Conservation (phyloP, 768 basidiomycete species). For the Suillus fuscotomentosus region DNA sequence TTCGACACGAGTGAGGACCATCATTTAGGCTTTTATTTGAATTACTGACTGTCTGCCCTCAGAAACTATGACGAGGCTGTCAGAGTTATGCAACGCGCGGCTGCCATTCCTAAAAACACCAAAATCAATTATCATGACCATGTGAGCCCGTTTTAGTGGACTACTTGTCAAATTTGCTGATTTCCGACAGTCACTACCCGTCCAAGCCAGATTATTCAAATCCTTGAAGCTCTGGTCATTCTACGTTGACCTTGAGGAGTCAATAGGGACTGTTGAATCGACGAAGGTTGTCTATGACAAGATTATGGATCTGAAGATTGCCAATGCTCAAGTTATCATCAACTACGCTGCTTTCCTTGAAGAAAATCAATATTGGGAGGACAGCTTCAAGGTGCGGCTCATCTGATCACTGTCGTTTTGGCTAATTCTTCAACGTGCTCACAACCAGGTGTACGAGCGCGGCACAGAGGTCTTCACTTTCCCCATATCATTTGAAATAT, state of each 20-base stretch:
- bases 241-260: constrained; percentile 97
- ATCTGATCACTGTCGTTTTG: neutral
- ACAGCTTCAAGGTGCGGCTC: constrained; percentile 84
- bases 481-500: constrained; percentile 97
- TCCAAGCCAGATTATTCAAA: constrained; percentile 92
- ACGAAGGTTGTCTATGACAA: constrained; percentile 94
- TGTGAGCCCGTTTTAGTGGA: constrained; percentile 41
- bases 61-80: constrained; percentile 97
- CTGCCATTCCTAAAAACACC: constrained; percentile 84
- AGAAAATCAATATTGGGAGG: constrained; percentile 97
- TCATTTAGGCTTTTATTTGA: neutral
- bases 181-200: constrained; percentile 63
- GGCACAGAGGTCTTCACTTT: constrained; percentile 97
- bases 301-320: constrained; percentile 93
- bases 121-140: constrained; percentile 96
- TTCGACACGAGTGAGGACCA: constrained; percentile 82
- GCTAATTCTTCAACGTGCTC: constrained; percentile 9
- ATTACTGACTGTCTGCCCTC: constrained; percentile 13
- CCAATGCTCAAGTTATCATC: constrained; percentile 96
- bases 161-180: constrained; percentile 12
- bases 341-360: constrained; percentile 97
- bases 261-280: constrained; percentile 90
- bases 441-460: constrained; percentile 82
- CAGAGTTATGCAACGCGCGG: constrained; percentile 94
- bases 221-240: constrained; percentile 99